phyloP scores from a whole-genome alignment of 2,329 filamentous ascomycete genomes.

The Tolypocladium ophioglossoides region DNA sequence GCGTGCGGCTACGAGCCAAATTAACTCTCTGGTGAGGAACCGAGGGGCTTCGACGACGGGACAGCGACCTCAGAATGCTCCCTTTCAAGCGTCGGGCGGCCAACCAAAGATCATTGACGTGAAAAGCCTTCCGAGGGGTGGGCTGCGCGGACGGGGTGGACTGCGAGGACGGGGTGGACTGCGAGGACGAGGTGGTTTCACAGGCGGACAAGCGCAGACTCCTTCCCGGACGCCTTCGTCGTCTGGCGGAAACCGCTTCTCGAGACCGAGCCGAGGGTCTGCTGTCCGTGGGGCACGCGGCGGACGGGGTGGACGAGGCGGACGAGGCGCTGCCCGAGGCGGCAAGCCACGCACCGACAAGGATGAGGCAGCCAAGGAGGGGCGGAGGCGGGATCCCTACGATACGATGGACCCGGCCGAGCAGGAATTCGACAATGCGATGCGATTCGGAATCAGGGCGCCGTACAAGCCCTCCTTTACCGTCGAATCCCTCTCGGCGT shows the following conservation, averaged over 20 bases:
- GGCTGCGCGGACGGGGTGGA: slow-evolving; percentile 15
- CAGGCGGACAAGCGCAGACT: neutral
- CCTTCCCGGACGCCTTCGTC: slow-evolving; percentile 1
- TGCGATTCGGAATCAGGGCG: slow-evolving; percentile 22
- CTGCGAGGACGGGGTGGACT: slow-evolving; percentile 9
- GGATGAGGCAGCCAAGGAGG: slow-evolving; percentile 14
- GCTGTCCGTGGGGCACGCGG: slow-evolving; percentile 7
- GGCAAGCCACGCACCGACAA: slow-evolving; percentile 9
- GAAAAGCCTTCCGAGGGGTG: slow-evolving; percentile 23
- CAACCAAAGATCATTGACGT: slow-evolving; percentile 28
- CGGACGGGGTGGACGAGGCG: neutral
- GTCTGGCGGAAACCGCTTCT: slow-evolving; percentile 8
- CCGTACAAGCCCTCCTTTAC: slow-evolving; percentile 23
- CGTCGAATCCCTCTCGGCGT: slow-evolving; percentile 17
- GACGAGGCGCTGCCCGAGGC: slow-evolving; percentile 7
- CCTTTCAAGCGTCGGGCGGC: slow-evolving; percentile 3
- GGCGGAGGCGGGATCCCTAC: slow-evolving; percentile 12
- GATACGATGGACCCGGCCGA: slow-evolving; percentile 20
- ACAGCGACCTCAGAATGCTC: neutral
- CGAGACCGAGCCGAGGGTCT: slow-evolving; percentile 4
- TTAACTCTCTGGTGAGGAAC: slow-evolving; percentile 18
- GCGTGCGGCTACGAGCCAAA: slow-evolving; percentile 22
- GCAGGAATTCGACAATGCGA: slow-evolving; percentile 22
- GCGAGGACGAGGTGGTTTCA: slow-evolving; percentile 2
- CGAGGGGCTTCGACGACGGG: slow-evolving; percentile 3